Evolutionary conservation across 1,284 basidiomycete genomes (phyloP), one percentile per base, ranked within the genome.

Genomic region (Ganoderma leucocontextum): DNA sequence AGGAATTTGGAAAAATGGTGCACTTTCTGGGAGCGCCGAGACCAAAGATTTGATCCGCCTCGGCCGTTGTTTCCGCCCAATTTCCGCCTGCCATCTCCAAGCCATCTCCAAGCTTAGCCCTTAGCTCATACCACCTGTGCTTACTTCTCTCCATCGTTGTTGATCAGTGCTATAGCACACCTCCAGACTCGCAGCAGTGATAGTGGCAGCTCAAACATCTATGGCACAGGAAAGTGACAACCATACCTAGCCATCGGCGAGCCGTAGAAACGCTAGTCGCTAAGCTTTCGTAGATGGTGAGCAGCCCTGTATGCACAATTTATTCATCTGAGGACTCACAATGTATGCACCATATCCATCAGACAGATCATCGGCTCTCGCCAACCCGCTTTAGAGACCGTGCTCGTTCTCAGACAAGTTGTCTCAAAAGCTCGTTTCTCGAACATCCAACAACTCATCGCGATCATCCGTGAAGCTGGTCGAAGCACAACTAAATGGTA

Each of bases 401-500:
- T 96, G 2, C 87, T 94, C 36, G 89, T 97, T 19, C 84, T 99
- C 38, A 90, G 95, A 57, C 93, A 95, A 76, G 94, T 99, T 66
- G 92, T 99, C 10, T 90, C 95, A 7, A 91, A 91, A 73, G 94
- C 95, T 6, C 90, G 89, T 67, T 98, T 97, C 76, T 89, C 88
- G 44, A 94, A 92, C 72, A 93, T 99, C 75, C 93, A 95, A 60
- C 94, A 98, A 75, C 85, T 99, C 6, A 86, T 97, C 13, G 85
- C 85, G 44, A 89, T 95, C 69, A 93, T 99, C 74, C 91, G 94
- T 67, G 83, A 85, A 61, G 92, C 96, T 3, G 97, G 97, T 1
- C 85, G 92, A 95, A 47, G 95, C 96, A 15, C 96, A 98, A 77
- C 95, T 96, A 12, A 96, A 97, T 89, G 96, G 96, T 96, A 72